Evolutionary conservation across 495 filamentous ascomycete genomes (phyloP).

Genomic region (Barbatosphaeria neglecta): DNA sequence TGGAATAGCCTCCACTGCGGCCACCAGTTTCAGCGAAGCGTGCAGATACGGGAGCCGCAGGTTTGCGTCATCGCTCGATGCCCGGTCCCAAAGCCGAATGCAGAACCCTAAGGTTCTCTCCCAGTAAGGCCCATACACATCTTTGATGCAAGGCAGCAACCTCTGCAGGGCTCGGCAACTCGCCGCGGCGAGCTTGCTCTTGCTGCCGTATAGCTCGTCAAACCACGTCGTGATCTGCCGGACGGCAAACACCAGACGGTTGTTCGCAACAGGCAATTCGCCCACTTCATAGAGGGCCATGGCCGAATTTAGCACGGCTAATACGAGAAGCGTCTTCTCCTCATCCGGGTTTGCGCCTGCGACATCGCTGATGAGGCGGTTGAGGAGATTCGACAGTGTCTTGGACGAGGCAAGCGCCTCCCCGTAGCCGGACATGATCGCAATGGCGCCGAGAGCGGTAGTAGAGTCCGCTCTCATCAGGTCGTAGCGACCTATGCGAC

Average conservation of each 20-base stretch:
- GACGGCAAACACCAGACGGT: constrained; percentile 70
- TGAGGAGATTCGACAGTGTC: constrained; percentile 34
- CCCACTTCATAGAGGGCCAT: constrained; percentile 29
- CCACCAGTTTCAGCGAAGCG: constrained; percentile 61
- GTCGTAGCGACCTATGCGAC: constrained; percentile 25
- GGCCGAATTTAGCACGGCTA: constrained; percentile 35
- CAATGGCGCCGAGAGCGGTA: constrained; percentile 36
- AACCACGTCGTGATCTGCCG: constrained; percentile 66
- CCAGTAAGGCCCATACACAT: constrained; percentile 84
- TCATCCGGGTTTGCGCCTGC: constrained; percentile 23
- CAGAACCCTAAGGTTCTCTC: constrained; percentile 49
- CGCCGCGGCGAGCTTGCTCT: constrained; percentile 45
- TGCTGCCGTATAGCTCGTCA: constrained; percentile 35
- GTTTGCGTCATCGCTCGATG: constrained; percentile 16
- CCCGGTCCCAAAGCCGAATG: constrained; percentile 40
- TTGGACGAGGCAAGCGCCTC: constrained; percentile 32
- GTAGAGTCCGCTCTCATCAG: constrained; percentile 25
- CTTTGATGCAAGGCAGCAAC: constrained; percentile 59
- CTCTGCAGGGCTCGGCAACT: constrained; percentile 47
- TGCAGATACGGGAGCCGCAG: constrained; percentile 47
- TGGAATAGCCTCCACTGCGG: constrained; percentile 41
- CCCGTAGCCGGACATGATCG: constrained; percentile 42
- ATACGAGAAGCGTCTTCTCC: constrained; percentile 23
- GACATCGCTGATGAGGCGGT: constrained; percentile 43
- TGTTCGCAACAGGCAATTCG: constrained; percentile 52